Percentiles rank a stretch among this genome's conserved stretches.
These are phyloP conservation scores for Imleria badia DNA, from an alignment of 768 basidiomycete genomes.

Conservation along the genomic window DNA sequence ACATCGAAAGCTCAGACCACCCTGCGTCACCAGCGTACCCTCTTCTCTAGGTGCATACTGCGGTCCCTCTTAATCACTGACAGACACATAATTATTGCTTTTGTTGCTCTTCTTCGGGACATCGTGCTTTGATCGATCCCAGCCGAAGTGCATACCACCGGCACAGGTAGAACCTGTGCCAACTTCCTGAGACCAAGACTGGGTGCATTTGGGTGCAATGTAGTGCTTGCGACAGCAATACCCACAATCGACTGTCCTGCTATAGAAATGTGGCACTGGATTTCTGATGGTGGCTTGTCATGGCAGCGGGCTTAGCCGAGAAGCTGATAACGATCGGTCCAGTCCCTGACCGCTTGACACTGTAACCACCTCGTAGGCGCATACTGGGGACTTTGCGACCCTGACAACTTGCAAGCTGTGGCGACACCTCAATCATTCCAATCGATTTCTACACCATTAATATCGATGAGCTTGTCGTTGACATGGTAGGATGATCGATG, in stretches of 20 bases:
- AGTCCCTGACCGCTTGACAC: neutral
- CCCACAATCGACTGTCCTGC: neutral
- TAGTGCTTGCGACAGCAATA: neutral
- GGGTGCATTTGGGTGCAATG: no score
- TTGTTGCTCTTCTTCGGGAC: neutral
- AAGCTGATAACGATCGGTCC: neutral
- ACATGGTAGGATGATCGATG: neutral
- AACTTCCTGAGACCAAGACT: neutral
- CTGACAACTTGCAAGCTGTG: neutral
- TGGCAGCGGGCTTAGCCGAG: neutral
- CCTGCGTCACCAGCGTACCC: slow-evolving; percentile 15
- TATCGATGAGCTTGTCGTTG: neutral
- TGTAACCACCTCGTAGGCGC: no score
- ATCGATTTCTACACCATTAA: no score
- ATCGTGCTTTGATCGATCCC: neutral
- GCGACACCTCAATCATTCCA: neutral
- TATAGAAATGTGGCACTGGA: neutral
- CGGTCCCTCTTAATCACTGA: slow-evolving; percentile 13
- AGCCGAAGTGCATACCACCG: no score
- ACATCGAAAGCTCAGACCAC: slow-evolving; percentile 6
- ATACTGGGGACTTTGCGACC: neutral
- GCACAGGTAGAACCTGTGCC: no score
- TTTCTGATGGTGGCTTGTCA: slow-evolving; percentile 5
- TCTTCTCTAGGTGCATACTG: slow-evolving; percentile 14
- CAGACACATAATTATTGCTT: slow-evolving; percentile 4